Evolutionary conservation across 2,329 filamentous ascomycete genomes (phyloP).

Genomic region (Paecilomyces formosus): DNA sequence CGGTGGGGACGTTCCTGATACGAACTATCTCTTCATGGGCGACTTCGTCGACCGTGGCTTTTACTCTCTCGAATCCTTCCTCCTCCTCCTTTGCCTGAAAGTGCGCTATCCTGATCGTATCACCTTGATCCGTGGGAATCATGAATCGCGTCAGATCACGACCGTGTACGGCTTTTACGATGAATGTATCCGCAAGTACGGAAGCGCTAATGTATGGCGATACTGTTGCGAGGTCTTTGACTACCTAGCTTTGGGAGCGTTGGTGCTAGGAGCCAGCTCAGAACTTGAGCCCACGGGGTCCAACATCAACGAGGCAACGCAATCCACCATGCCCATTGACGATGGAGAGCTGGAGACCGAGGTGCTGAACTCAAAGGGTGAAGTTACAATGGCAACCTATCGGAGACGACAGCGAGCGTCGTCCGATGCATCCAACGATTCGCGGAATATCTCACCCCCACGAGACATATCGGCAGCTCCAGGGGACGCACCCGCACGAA

Average conservation of each 20-base stretch:
- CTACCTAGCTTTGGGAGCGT: slow-evolving; percentile 83
- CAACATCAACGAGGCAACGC: slow-evolving; percentile 37
- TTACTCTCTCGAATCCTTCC: slow-evolving; percentile 94
- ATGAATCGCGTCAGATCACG: slow-evolving; percentile 94
- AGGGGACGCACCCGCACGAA: slow-evolving; percentile 41
- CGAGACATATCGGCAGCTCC: slow-evolving; percentile 37
- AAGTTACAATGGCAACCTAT: slow-evolving; percentile 58
- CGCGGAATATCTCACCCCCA: slow-evolving; percentile 30
- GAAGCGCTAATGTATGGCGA: slow-evolving; percentile 92
- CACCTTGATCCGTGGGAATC: slow-evolving; percentile 89
- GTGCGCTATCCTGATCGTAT: slow-evolving; percentile 96
- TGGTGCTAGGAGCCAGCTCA: slow-evolving; percentile 76
- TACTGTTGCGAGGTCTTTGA: slow-evolving; percentile 98
- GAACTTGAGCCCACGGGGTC: slow-evolving; percentile 54
- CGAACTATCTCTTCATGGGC: slow-evolving; percentile 96
- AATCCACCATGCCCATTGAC: slow-evolving; percentile 45
- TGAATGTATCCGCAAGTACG: slow-evolving; percentile 92
- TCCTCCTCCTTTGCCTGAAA: slow-evolving; percentile 91
- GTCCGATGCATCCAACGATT: slow-evolving; percentile 27
- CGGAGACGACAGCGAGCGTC: slow-evolving; percentile 23
- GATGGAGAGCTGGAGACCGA: slow-evolving; percentile 84
- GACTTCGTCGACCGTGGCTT: slow-evolving; percentile 98
- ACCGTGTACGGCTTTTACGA: slow-evolving; percentile 98
- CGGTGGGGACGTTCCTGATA: slow-evolving; percentile 87
- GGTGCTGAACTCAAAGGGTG: slow-evolving; percentile 76